A percentile compares a stretch with the other conserved stretches of the same genome.
phyloP scores from a whole-genome alignment of 805 yeast species.

The Naumovozyma dairenensis region DNA sequence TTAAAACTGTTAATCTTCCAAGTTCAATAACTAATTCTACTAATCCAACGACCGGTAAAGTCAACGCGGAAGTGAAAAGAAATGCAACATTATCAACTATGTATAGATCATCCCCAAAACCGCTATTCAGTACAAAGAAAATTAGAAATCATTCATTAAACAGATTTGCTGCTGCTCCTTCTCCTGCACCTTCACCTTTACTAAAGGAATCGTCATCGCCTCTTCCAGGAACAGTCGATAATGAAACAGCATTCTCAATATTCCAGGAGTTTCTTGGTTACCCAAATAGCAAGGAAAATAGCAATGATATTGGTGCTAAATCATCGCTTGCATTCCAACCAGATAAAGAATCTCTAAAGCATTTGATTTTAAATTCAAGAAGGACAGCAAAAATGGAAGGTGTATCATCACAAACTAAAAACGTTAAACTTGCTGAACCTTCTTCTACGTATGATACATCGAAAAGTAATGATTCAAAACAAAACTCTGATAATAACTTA shows the following conservation, averaged over 20 bases:
- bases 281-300: constrained; percentile 9
- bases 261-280: not conserved
- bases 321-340: too few relatives aligned
- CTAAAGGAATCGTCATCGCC: not conserved
- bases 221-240: too few relatives aligned
- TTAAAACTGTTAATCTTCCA: constrained; percentile 32
- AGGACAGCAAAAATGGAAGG: constrained; percentile 5
- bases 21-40: constrained; percentile 32
- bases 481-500: too few relatives aligned
- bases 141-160: not conserved
- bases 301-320: too few relatives aligned
- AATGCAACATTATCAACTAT: constrained; percentile 49
- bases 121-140: constrained; percentile 33
- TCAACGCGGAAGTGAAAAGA: constrained; percentile 40
- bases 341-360: constrained; percentile 23
- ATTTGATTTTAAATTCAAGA: constrained; percentile 20
- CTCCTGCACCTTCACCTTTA: not conserved
- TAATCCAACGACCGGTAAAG: constrained; percentile 40
- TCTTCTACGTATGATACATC: too few relatives aligned
- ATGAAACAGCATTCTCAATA: not conserved
- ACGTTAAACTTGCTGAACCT: too few relatives aligned
- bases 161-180: not conserved
- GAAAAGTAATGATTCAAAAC: not conserved
- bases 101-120: constrained; percentile 55
- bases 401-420: not conserved